phyloP scores from a whole-genome alignment of 2,329 filamentous ascomycete species.

The Thelonectria olida region DNA sequence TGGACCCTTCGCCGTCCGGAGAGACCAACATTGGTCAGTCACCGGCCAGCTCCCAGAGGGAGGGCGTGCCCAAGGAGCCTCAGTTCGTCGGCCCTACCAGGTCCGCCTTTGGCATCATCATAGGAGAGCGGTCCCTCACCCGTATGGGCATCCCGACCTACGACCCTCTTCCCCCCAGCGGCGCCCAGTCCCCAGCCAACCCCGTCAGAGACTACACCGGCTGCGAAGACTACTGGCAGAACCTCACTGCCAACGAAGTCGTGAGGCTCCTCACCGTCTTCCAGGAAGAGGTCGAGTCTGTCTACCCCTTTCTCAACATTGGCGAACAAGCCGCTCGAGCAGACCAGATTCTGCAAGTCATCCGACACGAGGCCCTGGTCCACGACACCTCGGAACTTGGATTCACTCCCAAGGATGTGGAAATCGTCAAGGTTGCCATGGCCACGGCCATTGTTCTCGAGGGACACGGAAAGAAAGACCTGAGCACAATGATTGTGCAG shows the following conservation, averaged over 20 bases:
- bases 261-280: slow-evolving; percentile 47
- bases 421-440: slow-evolving; percentile 46
- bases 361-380: slow-evolving; percentile 18
- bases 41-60: slow-evolving; percentile 26
- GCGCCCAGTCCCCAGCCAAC: slow-evolving; percentile 34
- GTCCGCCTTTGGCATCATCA: slow-evolving; percentile 46
- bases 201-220: slow-evolving; percentile 10
- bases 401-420: slow-evolving; percentile 39
- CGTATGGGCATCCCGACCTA: slow-evolving; percentile 46
- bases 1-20: slow-evolving; percentile 19
- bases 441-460: slow-evolving; percentile 46
- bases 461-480: slow-evolving; percentile 42
- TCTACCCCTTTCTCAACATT: slow-evolving; percentile 47
- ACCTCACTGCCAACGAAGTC: slow-evolving; percentile 38
- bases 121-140: slow-evolving; percentile 47
- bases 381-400: not conserved
- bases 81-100: slow-evolving; percentile 50
- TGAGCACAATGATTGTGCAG: slow-evolving; percentile 40
- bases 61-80: slow-evolving; percentile 41
- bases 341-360: slow-evolving; percentile 38
- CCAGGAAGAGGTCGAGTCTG: slow-evolving; percentile 51
- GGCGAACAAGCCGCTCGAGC: slow-evolving; percentile 38
- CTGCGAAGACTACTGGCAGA: slow-evolving; percentile 36
- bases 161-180: slow-evolving; percentile 38
- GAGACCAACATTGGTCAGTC: slow-evolving; percentile 26